phyloP scores from a whole-genome alignment of 495 filamentous ascomycete genomes.

The Penicillium bovifimosum region DNA sequence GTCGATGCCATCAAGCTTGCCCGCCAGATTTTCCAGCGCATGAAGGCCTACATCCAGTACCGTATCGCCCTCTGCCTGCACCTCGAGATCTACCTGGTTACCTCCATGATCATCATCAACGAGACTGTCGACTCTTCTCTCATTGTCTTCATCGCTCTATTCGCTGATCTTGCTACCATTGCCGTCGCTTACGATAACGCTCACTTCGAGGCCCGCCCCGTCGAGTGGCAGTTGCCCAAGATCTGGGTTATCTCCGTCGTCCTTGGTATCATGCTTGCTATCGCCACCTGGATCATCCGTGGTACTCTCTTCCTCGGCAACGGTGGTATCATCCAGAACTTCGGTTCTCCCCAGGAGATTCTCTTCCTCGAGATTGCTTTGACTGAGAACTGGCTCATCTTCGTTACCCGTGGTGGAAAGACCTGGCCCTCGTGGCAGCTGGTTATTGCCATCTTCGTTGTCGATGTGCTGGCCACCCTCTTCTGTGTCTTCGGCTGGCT shows the following conservation, averaged over 20 bases:
- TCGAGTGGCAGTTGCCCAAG: slow-evolving; percentile 74
- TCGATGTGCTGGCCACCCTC: slow-evolving; percentile 64
- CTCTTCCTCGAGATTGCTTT: slow-evolving; percentile 70
- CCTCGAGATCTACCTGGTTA: slow-evolving; percentile 72
- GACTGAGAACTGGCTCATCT: slow-evolving; percentile 77
- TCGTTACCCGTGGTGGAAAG: slow-evolving; percentile 67
- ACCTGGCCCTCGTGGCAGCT: slow-evolving; percentile 71
- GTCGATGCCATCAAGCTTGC: slow-evolving; percentile 74
- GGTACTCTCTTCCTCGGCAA: slow-evolving; percentile 58
- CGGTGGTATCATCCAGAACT: slow-evolving; percentile 71
- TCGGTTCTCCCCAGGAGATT: slow-evolving; percentile 63
- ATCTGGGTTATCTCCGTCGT: slow-evolving; percentile 71
- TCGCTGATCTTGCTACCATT: slow-evolving; percentile 73
- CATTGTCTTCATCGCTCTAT: slow-evolving; percentile 72
- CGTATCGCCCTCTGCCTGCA: slow-evolving; percentile 74
- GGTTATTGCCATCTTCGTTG: slow-evolving; percentile 63
- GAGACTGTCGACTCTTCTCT: slow-evolving; percentile 62
- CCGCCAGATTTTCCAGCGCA: slow-evolving; percentile 76
- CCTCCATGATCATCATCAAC: slow-evolving; percentile 71
- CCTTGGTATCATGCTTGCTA: slow-evolving; percentile 59
- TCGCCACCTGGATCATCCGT: slow-evolving; percentile 66
- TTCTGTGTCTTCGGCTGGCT: slow-evolving; percentile 74
- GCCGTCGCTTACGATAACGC: slow-evolving; percentile 75
- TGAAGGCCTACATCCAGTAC: slow-evolving; percentile 79
- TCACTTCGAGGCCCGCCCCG: slow-evolving; percentile 63